Percentiles rank a stretch among this genome's conserved stretches.
These are phyloP conservation scores for Rhododendron kiyosumense DNA, from an alignment of 148 eudicot genomes.

Conservation along the genomic window DNA sequence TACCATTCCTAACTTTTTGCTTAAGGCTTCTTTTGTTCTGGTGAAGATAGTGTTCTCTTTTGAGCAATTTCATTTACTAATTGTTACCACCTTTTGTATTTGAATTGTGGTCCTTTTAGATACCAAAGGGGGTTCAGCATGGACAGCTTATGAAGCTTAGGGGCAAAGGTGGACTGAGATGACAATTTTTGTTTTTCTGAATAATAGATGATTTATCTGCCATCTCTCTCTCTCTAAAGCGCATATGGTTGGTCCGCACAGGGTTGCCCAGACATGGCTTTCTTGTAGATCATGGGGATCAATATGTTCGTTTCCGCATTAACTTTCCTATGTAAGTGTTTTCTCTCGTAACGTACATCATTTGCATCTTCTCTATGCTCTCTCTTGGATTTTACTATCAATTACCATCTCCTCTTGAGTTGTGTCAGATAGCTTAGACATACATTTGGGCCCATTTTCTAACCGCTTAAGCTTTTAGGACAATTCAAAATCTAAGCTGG, in stretches of 20 bases:
- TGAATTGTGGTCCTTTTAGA: slow-evolving; percentile 34
- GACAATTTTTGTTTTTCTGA: slow-evolving; percentile 4
- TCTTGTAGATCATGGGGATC: slow-evolving; percentile 71
- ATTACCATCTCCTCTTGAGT: neutral
- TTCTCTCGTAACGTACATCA: neutral
- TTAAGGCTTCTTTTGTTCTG: slow-evolving; percentile 5
- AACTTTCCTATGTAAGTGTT: slow-evolving; percentile 66
- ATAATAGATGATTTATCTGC: neutral
- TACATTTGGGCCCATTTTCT: neutral
- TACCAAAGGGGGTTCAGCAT: slow-evolving; percentile 91
- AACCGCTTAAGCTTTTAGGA: neutral
- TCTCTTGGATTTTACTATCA: neutral
- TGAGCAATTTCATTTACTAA: slow-evolving; percentile 7
- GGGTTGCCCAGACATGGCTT: slow-evolving; percentile 82
- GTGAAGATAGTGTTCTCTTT: neutral
- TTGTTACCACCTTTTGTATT: neutral
- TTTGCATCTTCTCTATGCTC: slow-evolving; percentile 1
- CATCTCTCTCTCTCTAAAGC: neutral
- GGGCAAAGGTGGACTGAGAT: slow-evolving; percentile 63
- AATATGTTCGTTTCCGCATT: slow-evolving; percentile 70
- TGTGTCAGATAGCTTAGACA: neutral
- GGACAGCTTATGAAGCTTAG: slow-evolving; percentile 68
- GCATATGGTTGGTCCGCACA: slow-evolving; percentile 23
- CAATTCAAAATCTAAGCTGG: neutral
- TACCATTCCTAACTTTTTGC: neutral